Evolutionary conservation across 2,329 filamentous ascomycete genomes (phyloP).

Genomic region (Penicillium sp.): DNA sequence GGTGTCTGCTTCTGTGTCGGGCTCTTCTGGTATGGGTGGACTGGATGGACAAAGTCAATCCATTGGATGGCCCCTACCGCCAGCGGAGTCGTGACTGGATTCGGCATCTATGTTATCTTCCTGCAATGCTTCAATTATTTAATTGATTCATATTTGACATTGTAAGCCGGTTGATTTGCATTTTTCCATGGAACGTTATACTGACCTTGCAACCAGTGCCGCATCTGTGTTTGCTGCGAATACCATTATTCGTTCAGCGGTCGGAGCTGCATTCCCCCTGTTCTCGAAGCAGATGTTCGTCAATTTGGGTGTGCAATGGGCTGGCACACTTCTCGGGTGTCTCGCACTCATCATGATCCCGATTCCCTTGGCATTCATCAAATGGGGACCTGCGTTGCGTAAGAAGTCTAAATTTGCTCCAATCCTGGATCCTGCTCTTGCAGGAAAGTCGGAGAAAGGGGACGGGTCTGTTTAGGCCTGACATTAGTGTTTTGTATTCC

Average conservation of each 20-base stretch:
- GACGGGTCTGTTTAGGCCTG: constrained; percentile 6
- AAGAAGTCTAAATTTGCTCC: constrained; percentile 30
- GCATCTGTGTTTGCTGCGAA: constrained; percentile 41
- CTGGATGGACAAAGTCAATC: constrained; percentile 30
- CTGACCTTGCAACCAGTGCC: constrained; percentile 23
- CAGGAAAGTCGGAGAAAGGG: background rate
- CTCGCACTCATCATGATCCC: constrained; percentile 38
- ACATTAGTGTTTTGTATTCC: background rate
- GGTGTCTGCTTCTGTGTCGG: constrained; percentile 34
- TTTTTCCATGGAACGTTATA: too few species aligned
- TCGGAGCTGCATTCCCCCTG: constrained; percentile 37
- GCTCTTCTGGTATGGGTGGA: constrained; percentile 40
- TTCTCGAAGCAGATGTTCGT: constrained; percentile 39
- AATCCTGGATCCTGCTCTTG: background rate
- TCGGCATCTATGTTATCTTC: constrained; percentile 35
- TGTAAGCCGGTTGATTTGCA: constrained; percentile 29
- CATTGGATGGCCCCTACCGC: constrained; percentile 39
- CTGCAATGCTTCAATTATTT: constrained; percentile 38
- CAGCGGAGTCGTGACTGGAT: constrained; percentile 32
- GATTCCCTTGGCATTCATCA: constrained; percentile 36
- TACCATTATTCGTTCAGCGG: constrained; percentile 37
- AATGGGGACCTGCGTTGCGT: constrained; percentile 30
- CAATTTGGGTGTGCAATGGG: constrained; percentile 40
- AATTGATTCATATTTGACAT: constrained; percentile 40
- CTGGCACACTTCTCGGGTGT: constrained; percentile 39